Base-by-base conservation (phyloP, 768 basidiomycete genomes). In the Lactifluus volemus region DNA sequence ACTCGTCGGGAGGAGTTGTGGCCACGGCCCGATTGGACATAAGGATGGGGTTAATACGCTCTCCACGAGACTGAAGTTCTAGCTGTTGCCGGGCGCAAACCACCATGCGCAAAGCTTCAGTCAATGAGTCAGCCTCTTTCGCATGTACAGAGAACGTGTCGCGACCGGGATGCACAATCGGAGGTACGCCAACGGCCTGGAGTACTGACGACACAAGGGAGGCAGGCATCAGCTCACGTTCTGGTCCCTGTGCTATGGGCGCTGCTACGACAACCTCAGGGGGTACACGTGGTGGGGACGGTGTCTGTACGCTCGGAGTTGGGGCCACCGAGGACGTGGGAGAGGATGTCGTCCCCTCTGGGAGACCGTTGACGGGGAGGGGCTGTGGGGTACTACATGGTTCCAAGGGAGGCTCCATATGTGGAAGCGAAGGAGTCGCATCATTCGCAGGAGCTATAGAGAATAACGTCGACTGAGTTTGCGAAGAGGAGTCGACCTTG, bases 1-100 rank as follows among this genome's bases (percentile, higher is more conserved):
- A 25, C n/a, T 17, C 70, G 49, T 77, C 77, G 49, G 78, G 75
- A 45, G 69, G 66, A 29, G 70, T 49, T 10, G 71, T 71, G 4
- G 77, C 73, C 51, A 82, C 73, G 9, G 78, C 71, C 63, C 74
- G 74, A 69, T 90, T 90, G 34, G 82, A 78, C 65, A 78, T 70
- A 14, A 92, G 74, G 21, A 91, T 76, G 1, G 86, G 86, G 29
- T 79, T 76, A 10, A 87, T 76, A 21, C 82, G 80, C 65, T 87
- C 84, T 44, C 80, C 78, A 21, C 81, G 81, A 11, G 84, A 79
- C 69, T 86, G 84, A 14, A 73, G 76, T 68, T 88, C 85, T 62
- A 74, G 77, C 39, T 80, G 76, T 44, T 84, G 75, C 32, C 88
- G 79, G 10, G 82, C 79, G 73, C 82, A 81, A 30, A 87, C 77